A percentile compares a stretch with the other conserved stretches of the same genome.
Conservation (phyloP, 2,329 filamentous ascomycete genomes). For the Talaromyces piceae region DNA sequence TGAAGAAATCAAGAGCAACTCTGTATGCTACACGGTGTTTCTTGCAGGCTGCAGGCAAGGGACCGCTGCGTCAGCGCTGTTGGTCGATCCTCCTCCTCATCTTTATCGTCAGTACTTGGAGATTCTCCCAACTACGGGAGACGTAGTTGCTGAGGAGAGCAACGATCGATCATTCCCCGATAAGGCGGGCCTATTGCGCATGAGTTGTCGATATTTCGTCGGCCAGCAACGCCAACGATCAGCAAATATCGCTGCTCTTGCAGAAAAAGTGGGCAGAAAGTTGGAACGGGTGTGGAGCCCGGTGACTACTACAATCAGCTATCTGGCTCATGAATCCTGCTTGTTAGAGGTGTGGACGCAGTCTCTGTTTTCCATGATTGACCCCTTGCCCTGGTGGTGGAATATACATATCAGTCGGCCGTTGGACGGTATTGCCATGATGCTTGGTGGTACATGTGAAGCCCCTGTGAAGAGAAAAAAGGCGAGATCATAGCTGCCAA, state of each 20-base stretch:
- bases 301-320: conserved; percentile 12
- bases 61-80: conserved; percentile 17
- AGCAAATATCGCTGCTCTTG: background rate
- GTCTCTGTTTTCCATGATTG: conserved; percentile 46
- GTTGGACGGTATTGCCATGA: conserved; percentile 16
- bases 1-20: conserved; percentile 27
- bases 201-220: background rate
- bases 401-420: conserved; percentile 53
- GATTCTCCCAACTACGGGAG: conserved; percentile 4
- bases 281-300: conserved; percentile 16
- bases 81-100: conserved; percentile 23
- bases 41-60: conserved; percentile 27
- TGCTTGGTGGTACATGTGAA: conserved; percentile 1
- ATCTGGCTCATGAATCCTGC: conserved; percentile 16
- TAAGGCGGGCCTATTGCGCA: background rate
- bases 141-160: conserved; percentile 13
- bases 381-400: conserved; percentile 52
- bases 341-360: conserved; percentile 49
- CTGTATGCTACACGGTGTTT: conserved; percentile 27
- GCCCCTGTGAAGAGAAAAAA: background rate
- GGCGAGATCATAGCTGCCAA: background rate
- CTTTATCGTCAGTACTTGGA: conserved; percentile 23
- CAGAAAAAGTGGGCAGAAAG: conserved; percentile 8
- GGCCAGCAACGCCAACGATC: background rate
- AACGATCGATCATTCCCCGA: background rate